Percentiles rank a stretch among this genome's conserved stretches.
Evolutionary conservation across 164 flowering plant species (phyloP).

Genomic region (Warburgia ugandensis): DNA sequence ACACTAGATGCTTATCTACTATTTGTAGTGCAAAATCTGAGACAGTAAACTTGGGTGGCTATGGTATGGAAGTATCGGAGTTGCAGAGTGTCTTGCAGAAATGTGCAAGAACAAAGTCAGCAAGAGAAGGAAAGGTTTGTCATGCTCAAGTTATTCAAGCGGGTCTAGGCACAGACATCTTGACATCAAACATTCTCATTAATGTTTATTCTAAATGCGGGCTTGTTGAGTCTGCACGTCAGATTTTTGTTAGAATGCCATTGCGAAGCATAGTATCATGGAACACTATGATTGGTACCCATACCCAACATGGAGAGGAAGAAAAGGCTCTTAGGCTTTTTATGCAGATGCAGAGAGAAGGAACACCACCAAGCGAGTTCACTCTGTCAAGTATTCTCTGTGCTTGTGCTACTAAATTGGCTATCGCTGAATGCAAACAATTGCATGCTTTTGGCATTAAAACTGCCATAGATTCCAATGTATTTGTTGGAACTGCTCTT

Average conservation of each 20-base stretch:
- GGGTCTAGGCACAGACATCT: constrained; percentile 33
- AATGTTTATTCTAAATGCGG: constrained; percentile 75
- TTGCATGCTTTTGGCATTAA: constrained; percentile 68
- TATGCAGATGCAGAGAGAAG: constrained; percentile 46
- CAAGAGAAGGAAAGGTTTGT: constrained; percentile 43
- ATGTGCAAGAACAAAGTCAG: constrained; percentile 39
- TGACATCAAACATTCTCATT: constrained; percentile 63
- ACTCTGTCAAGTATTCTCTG: constrained; percentile 71
- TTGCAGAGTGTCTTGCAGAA: constrained; percentile 39
- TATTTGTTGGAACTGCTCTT: constrained; percentile 73
- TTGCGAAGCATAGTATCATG: constrained; percentile 62
- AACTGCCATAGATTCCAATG: constrained; percentile 35
- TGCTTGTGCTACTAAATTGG: constrained; percentile 61
- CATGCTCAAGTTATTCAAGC: constrained; percentile 38
- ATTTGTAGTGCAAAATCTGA: constrained; percentile 1
- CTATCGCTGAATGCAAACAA: constrained; percentile 51
- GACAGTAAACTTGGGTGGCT: not conserved
- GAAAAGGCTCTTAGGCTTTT: constrained; percentile 48
- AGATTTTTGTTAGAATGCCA: constrained; percentile 62
- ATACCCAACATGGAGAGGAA: constrained; percentile 37
- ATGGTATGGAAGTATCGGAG: not conserved
- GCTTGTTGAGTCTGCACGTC: constrained; percentile 36
- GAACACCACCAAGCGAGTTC: constrained; percentile 41
- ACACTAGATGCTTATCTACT: constrained; percentile 10
- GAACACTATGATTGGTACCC: constrained; percentile 68